Conservation (phyloP, 2,329 filamentous ascomycete genomes). For the Alternaria sp. region DNA sequence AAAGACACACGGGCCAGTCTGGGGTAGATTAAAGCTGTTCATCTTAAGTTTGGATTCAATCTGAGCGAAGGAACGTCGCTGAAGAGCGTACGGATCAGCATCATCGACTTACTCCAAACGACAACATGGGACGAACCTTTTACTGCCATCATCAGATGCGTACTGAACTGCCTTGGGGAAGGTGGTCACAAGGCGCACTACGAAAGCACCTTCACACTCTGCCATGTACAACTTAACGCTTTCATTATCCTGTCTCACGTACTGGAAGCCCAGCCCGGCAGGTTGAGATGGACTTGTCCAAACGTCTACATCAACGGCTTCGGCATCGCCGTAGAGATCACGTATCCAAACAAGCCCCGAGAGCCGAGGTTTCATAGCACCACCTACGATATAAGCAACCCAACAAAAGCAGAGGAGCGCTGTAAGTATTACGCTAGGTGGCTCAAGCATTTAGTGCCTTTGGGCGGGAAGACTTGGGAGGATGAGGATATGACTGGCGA, state of each 20-base stretch:
- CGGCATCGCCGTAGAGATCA: neutral
- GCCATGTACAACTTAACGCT: neutral
- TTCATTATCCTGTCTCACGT: neutral
- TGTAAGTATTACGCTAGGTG: neutral
- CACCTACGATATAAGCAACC: neutral
- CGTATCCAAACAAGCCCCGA: neutral
- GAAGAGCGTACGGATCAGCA: neutral
- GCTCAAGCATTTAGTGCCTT: neutral
- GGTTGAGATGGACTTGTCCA: neutral
- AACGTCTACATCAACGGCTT: neutral
- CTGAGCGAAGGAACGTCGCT: fast-evolving
- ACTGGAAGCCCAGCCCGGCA: neutral
- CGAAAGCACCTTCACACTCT: neutral
- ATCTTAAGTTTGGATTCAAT: neutral
- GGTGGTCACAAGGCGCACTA: fast-evolving
- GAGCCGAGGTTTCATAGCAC: neutral
- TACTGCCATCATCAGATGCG: neutral
- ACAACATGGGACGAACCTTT: neutral
- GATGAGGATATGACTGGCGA: neutral
- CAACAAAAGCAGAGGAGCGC: neutral
- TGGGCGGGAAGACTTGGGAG: neutral
- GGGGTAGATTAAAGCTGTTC: neutral
- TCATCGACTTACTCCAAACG: neutral
- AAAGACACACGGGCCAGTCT: neutral
- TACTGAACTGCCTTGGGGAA: neutral